phyloP scores from a whole-genome alignment of 768 basidiomycete species.

The Mycena belliarum region DNA sequence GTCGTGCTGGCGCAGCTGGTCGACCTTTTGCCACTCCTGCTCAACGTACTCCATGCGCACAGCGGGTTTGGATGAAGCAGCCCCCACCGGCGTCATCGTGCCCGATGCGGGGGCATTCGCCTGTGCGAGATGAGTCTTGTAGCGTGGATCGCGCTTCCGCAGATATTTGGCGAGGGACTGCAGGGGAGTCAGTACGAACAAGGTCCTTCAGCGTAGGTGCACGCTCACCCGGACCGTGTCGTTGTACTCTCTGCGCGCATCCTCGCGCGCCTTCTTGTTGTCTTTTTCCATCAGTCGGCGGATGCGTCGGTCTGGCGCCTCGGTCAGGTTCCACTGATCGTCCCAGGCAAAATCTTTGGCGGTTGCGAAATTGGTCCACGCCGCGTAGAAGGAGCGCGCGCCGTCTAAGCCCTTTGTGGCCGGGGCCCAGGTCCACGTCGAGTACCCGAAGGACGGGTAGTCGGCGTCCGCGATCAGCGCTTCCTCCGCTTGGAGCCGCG shows the following conservation, averaged over 20 bases:
- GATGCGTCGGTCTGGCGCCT: slow-evolving; percentile 85
- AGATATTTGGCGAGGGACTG: slow-evolving; percentile 76
- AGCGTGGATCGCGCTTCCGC: slow-evolving; percentile 87
- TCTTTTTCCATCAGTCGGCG: slow-evolving; percentile 94
- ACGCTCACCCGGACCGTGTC: slow-evolving; percentile 78
- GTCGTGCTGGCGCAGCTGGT: slow-evolving; percentile 42
- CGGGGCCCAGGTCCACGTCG: slow-evolving; percentile 71
- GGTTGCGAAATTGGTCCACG: slow-evolving; percentile 86
- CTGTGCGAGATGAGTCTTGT: slow-evolving; percentile 64
- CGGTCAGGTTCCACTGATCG: slow-evolving; percentile 78
- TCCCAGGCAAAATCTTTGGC: slow-evolving; percentile 88
- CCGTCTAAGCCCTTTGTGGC: slow-evolving; percentile 50
- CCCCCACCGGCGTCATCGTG: slow-evolving; percentile 30
- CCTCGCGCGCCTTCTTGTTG: slow-evolving; percentile 89
- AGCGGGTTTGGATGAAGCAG: slow-evolving; percentile 26
- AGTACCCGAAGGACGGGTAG: slow-evolving; percentile 85
- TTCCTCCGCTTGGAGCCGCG: slow-evolving; percentile 83
- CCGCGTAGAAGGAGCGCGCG: slow-evolving; percentile 76
- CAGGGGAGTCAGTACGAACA: slow-evolving; percentile 1
- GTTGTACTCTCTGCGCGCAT: slow-evolving; percentile 88
- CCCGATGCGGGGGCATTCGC: slow-evolving; percentile 33
- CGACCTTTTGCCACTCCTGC: slow-evolving; percentile 87
- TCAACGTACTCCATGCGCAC: slow-evolving; percentile 60
- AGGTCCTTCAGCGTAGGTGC: neutral
- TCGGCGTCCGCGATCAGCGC: slow-evolving; percentile 41